A percentile compares a stretch with the other conserved stretches of the same genome.
phyloP scores from a whole-genome alignment of 768 basidiomycete species.

The Podaxis rugospora region DNA sequence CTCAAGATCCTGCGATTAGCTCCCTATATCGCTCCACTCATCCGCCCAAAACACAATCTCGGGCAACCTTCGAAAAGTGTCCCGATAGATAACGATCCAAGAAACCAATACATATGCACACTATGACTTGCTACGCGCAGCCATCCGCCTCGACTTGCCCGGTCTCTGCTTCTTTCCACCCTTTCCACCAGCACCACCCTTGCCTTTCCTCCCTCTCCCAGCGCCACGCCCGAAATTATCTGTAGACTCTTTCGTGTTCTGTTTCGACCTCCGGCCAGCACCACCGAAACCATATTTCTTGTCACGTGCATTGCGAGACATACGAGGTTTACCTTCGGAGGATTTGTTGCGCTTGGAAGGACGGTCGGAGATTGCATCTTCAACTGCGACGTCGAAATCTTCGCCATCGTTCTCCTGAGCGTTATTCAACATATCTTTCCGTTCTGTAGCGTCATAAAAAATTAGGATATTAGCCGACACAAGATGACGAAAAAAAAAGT shows the following conservation, averaged over 20 bases:
- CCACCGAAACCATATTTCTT: slow-evolving; percentile 82
- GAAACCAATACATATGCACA: background rate
- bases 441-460: slow-evolving; percentile 46
- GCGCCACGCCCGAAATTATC: slow-evolving; percentile 58
- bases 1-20: too few species aligned
- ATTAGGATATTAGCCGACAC: background rate
- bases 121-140: slow-evolving; percentile 25
- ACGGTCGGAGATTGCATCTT: slow-evolving; percentile 79
- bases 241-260: slow-evolving; percentile 78
- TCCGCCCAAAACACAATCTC: too few species aligned
- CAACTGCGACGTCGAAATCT: slow-evolving; percentile 85
- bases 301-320: slow-evolving; percentile 63
- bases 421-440: slow-evolving; percentile 70
- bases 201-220: slow-evolving; percentile 27
- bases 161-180: slow-evolving; percentile 33
- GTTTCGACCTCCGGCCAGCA: slow-evolving; percentile 63
- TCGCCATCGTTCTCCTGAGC: slow-evolving; percentile 35
- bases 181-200: slow-evolving; percentile 24
- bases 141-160: slow-evolving; percentile 55
- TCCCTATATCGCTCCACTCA: too few species aligned
- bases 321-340: slow-evolving; percentile 26
- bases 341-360: slow-evolving; percentile 52
- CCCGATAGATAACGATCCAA: background rate
- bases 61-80: background rate
- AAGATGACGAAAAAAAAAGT: background rate